phyloP scores from a whole-genome alignment of 345 rosid species.

The Fremontodendron californicum region DNA sequence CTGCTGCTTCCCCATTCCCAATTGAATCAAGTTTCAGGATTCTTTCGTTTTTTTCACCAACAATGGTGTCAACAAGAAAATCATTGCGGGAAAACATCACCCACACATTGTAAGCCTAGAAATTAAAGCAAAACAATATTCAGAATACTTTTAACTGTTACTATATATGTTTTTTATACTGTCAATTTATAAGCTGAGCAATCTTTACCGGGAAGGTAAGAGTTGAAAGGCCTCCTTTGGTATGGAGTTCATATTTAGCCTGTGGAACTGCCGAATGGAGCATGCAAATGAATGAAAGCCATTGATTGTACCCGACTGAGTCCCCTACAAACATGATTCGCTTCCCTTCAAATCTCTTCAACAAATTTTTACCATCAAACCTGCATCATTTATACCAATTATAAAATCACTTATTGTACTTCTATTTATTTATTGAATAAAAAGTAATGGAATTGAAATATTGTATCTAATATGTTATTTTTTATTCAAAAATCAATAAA shows the following conservation, averaged over 20 bases:
- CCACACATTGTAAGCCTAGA: conserved; percentile 38
- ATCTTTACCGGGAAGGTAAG: conserved; percentile 33
- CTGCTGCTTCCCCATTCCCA: conserved; percentile 22
- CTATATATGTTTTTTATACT: too few species aligned
- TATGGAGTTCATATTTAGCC: conserved; percentile 17
- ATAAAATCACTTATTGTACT: too few species aligned
- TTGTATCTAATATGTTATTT: too few species aligned
- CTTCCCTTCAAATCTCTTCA: conserved; percentile 44
- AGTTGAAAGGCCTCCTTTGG: conserved; percentile 47
- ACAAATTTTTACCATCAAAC: conserved; percentile 52
- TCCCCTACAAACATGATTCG: conserved; percentile 73
- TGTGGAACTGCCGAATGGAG: conserved; percentile 45
- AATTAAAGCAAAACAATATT: background rate
- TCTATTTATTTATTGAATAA: too few species aligned
- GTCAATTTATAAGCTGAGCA: background rate
- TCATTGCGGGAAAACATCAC: conserved; percentile 60
- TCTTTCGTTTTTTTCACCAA: conserved; percentile 26
- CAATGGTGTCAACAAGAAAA: conserved; percentile 54
- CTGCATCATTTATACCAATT: conserved; percentile 19
- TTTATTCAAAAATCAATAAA: too few species aligned
- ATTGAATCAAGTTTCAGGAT: conserved; percentile 55
- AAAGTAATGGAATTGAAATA: too few species aligned
- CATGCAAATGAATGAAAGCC: conserved; percentile 82
- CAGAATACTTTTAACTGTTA: background rate
- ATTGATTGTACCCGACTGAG: conserved; percentile 64